These are phyloP conservation scores for Xylaria nigripes DNA, from an alignment of 495 filamentous ascomycete genomes.

Conservation along the genomic window DNA sequence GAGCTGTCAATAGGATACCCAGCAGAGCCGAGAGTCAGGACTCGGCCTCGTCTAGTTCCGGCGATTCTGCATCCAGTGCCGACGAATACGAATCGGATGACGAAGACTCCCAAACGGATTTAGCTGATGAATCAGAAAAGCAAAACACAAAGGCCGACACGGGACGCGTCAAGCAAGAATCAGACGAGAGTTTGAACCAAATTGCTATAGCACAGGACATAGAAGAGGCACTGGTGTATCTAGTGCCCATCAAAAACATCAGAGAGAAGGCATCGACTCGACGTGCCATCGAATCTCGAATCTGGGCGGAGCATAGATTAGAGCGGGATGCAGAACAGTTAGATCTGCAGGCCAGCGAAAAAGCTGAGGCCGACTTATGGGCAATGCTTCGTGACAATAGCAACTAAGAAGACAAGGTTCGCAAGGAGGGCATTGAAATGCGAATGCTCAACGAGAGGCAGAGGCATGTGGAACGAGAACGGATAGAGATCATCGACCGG, in stretches of 20 bases:
- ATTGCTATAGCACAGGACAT: constrained; percentile 15
- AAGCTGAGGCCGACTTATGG: constrained; percentile 54
- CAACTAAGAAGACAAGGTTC: not conserved
- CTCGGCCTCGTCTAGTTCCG: not conserved
- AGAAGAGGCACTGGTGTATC: constrained; percentile 23
- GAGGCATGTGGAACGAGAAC: not conserved
- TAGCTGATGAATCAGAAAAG: not conserved
- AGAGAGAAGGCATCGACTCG: constrained; percentile 4
- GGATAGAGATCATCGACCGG: not conserved
- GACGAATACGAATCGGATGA: constrained; percentile 8
- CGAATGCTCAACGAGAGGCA: not conserved
- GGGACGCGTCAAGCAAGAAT: not conserved
- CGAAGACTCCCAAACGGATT: constrained; percentile 8
- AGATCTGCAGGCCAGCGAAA: constrained; percentile 42
- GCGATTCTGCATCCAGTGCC: not conserved
- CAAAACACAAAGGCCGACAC: not conserved
- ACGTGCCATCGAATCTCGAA: constrained; percentile 18
- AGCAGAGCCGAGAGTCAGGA: constrained; percentile 7
- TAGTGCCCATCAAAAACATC: constrained; percentile 14
- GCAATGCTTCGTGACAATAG: constrained; percentile 29
- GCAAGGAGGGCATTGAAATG: not conserved
- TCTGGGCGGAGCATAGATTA: constrained; percentile 28
- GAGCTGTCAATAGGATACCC: not conserved
- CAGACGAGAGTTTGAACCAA: constrained; percentile 6
- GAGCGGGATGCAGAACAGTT: constrained; percentile 47